A percentile compares a stretch with the other conserved stretches of the same genome.
These are phyloP conservation scores for Kentomonas sorsogonicus DNA, from an alignment of 208 protist species.

Conservation along the genomic window DNA sequence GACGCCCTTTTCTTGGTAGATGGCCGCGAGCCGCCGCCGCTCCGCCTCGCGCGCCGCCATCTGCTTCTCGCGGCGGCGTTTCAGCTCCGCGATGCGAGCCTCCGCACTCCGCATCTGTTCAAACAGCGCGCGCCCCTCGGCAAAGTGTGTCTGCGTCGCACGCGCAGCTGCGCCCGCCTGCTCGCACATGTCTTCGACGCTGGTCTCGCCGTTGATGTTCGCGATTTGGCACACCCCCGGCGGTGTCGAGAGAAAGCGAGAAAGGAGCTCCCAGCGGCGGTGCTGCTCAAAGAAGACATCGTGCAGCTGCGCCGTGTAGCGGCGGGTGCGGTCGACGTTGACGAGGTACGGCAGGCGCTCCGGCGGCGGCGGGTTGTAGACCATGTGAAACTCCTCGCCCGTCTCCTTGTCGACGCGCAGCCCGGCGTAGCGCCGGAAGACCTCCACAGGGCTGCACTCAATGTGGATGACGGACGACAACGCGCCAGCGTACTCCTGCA, in stretches of 20 bases:
- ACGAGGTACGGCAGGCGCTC: conserved; percentile 65
- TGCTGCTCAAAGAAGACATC: conserved; percentile 59
- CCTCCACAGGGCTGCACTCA: conserved; percentile 48
- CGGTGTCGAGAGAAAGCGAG: no score
- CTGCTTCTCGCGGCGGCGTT: conserved; percentile 30
- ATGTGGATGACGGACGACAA: conserved; percentile 61
- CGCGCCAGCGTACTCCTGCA: conserved; percentile 24
- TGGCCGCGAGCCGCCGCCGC: conserved; percentile 40
- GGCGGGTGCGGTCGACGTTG: conserved; percentile 52
- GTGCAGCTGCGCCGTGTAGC: conserved; percentile 61
- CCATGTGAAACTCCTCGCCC: conserved; percentile 74
- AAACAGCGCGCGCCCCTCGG: conserved; percentile 25
- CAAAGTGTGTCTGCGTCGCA: conserved; percentile 26
- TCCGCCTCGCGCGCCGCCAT: conserved; percentile 53
- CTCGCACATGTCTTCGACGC: no score
- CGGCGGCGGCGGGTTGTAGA: conserved; percentile 62
- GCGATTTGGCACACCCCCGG: conserved; percentile 30
- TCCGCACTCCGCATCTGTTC: conserved; percentile 35
- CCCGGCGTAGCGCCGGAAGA: conserved; percentile 76
- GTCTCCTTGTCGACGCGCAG: conserved; percentile 79
- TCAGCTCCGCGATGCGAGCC: conserved; percentile 26
- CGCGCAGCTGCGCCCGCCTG: no score
- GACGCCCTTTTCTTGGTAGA: conserved; percentile 72
- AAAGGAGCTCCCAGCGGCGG: conserved; percentile 38
- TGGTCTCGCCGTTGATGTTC: conserved; percentile 21